These are phyloP conservation scores for Gyromitra esculenta DNA, from an alignment of 2,329 filamentous ascomycete genomes.

Conservation along the genomic window DNA sequence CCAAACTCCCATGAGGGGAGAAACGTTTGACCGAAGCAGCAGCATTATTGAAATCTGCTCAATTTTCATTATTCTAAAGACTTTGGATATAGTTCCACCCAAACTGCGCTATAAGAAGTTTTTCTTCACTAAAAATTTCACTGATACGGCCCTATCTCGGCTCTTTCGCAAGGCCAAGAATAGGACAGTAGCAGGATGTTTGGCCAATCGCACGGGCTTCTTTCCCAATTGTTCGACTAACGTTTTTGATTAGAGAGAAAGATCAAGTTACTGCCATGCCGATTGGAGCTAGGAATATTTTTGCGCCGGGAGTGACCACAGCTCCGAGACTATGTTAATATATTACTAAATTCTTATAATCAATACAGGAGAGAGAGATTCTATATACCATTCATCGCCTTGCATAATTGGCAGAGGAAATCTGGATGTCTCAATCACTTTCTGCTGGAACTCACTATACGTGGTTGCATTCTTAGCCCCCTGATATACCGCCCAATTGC, in stretches of 20 bases:
- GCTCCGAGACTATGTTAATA: neutral
- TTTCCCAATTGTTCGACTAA: neutral
- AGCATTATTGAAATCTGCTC: neutral
- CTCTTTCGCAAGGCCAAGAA: slow-evolving; percentile 18
- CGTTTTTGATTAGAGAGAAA: neutral
- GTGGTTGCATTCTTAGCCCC: slow-evolving; percentile 21
- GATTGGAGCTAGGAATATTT: neutral
- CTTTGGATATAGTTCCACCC: slow-evolving; percentile 14
- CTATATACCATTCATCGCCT: neutral
- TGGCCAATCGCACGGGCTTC: slow-evolving; percentile 7
- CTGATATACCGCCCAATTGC: neutral
- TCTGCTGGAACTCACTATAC: slow-evolving; percentile 4
- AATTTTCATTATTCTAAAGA: slow-evolving; percentile 5
- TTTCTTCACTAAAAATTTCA: slow-evolving; percentile 10
- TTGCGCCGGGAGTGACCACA: neutral
- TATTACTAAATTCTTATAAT: neutral
- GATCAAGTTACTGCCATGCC: slow-evolving; percentile 17
- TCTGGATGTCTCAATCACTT: slow-evolving; percentile 1
- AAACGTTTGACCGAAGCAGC: slow-evolving; percentile 12
- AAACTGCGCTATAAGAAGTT: neutral
- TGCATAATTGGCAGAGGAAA: slow-evolving; percentile 2
- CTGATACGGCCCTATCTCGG: slow-evolving; percentile 12
- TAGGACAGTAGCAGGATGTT: slow-evolving; percentile 13
- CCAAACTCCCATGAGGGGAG: neutral
- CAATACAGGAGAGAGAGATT: neutral